Evolutionary conservation across 2,329 filamentous ascomycete genomes (phyloP).

Genomic region (Teratosphaeria pseudoeucalypti): DNA sequence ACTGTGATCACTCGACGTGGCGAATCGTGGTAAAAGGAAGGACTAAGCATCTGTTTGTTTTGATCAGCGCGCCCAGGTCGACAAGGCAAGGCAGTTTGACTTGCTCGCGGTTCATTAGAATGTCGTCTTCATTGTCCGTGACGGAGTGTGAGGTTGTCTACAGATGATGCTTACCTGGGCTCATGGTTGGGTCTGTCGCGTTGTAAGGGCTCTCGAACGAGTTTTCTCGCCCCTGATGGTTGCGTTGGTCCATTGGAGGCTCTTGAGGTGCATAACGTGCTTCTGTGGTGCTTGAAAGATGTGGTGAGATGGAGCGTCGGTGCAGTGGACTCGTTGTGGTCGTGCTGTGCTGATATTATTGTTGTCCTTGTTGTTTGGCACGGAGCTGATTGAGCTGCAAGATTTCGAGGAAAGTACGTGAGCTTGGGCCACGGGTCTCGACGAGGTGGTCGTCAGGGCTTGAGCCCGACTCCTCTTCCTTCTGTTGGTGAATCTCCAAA

Average conservation of each 20-base stretch:
- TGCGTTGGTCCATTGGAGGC: background rate
- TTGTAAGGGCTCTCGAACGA: background rate
- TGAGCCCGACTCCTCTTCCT: background rate
- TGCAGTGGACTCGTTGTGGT: background rate
- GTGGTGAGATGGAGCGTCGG: background rate
- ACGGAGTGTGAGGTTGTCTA: background rate
- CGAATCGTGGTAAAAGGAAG: background rate
- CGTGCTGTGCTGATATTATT: background rate
- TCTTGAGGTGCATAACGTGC: background rate
- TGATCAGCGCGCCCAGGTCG: background rate
- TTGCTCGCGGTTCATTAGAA: background rate
- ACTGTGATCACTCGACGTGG: no score
- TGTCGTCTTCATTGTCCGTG: background rate
- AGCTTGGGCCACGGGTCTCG: background rate
- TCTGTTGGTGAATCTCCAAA: background rate
- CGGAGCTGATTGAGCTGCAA: background rate
- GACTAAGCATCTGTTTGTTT: background rate
- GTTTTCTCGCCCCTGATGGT: background rate
- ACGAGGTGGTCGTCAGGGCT: background rate
- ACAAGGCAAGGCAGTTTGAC: background rate
- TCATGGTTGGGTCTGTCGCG: background rate
- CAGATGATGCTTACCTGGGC: background rate
- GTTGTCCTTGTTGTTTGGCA: background rate
- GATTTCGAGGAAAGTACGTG: background rate
- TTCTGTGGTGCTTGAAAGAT: background rate